A percentile compares a stretch with the other conserved stretches of the same genome.
Evolutionary conservation across 1,284 basidiomycete genomes (phyloP).

Genomic region (Crocinoboletus sp.): DNA sequence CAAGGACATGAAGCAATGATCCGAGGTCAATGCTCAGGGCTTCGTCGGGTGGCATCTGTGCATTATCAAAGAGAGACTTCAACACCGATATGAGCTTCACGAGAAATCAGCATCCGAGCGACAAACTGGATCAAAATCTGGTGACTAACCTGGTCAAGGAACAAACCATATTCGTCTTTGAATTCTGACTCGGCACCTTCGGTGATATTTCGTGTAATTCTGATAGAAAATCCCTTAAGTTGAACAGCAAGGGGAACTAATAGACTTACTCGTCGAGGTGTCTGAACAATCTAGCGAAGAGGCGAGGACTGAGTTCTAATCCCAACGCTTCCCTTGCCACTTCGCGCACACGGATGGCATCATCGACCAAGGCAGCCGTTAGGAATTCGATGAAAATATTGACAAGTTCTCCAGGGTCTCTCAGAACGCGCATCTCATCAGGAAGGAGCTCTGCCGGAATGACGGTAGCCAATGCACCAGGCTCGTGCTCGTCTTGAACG

Average conservation of each 20-base stretch:
- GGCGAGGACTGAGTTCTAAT: conserved; percentile 65
- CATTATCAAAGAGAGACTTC: conserved; percentile 73
- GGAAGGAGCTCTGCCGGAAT: conserved; percentile 64
- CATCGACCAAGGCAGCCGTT: conserved; percentile 63
- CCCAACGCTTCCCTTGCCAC: conserved; percentile 78
- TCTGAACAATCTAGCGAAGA: conserved; percentile 64
- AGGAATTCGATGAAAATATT: conserved; percentile 65
- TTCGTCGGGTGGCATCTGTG: conserved; percentile 55
- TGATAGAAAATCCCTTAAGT: conserved; percentile 18
- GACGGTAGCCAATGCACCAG: conserved; percentile 45
- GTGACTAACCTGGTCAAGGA: conserved; percentile 66
- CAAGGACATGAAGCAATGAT: conserved; percentile 58
- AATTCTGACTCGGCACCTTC: conserved; percentile 41
- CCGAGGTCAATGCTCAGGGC: conserved; percentile 68
- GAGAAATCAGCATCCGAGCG: conserved; percentile 10
- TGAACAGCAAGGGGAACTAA: neutral
- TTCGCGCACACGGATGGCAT: conserved; percentile 65
- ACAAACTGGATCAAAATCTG: conserved; percentile 1
- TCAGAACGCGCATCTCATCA: conserved; percentile 60
- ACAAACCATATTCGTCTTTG: conserved; percentile 55
- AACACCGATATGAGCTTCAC: conserved; percentile 67
- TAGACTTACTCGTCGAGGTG: conserved; percentile 67
- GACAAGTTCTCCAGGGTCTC: conserved; percentile 54
- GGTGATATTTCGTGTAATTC: conserved; percentile 45
- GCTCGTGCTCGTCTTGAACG: conserved; percentile 47